Conservation (phyloP, 225 moss, liverwort and hornwort genomes). For the Polytrichum formosum region DNA sequence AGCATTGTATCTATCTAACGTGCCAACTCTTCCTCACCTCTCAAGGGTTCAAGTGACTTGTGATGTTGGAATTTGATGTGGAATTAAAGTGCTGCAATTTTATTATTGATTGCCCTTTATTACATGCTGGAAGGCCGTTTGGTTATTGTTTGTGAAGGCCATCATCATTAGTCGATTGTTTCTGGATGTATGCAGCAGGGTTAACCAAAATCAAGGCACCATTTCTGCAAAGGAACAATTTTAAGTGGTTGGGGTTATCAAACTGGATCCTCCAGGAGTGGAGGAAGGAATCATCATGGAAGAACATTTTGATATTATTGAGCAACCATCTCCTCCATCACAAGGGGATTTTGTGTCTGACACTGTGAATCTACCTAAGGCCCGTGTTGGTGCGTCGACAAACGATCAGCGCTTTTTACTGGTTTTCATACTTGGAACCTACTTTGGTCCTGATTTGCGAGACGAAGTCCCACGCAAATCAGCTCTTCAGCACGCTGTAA, state of each 20-base stretch:
- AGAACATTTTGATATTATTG: slow-evolving; percentile 72
- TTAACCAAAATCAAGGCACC: no score
- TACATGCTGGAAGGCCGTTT: slow-evolving; percentile 1
- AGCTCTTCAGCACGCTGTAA: slow-evolving; percentile 75
- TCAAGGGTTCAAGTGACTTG: no score
- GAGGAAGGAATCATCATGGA: slow-evolving; percentile 62
- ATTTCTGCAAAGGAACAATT: no score
- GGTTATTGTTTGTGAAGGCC: background rate
- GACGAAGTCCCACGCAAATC: slow-evolving; percentile 86
- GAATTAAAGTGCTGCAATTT: no score
- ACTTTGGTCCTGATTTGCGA: slow-evolving; percentile 90
- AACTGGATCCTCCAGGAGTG: slow-evolving; percentile 46
- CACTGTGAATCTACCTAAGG: slow-evolving; percentile 60
- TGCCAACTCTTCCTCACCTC: no score
- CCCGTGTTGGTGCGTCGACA: slow-evolving; percentile 88
- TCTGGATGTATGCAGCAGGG: background rate
- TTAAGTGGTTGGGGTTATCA: slow-evolving; percentile 11
- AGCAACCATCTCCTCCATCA: slow-evolving; percentile 53
- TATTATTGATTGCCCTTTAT: background rate
- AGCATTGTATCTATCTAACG: background rate
- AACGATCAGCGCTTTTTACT: slow-evolving; percentile 91
- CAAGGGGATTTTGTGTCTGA: slow-evolving; percentile 59
- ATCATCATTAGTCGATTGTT: background rate
- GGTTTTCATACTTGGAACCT: slow-evolving; percentile 90
- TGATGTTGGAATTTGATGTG: no score